Conservation (phyloP, 1,139 yeast species). For the Zhuliangozyma parablackwelliae region DNA sequence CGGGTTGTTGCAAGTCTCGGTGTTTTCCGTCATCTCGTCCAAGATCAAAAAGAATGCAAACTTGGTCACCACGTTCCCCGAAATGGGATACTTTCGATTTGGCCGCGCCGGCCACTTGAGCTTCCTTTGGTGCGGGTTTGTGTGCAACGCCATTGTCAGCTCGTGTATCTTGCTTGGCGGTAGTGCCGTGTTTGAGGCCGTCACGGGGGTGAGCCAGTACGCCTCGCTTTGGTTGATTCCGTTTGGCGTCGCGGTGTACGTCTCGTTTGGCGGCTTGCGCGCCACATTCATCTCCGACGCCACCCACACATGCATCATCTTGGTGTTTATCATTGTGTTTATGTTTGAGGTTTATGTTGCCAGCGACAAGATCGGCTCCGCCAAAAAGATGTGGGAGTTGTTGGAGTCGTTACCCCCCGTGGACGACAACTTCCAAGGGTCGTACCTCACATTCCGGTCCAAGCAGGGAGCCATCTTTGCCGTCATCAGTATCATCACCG, state of each 20-base stretch:
- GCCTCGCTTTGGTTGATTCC: slow-evolving; percentile 30
- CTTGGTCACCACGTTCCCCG: slow-evolving; percentile 36
- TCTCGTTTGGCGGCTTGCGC: slow-evolving; percentile 42
- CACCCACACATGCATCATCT: slow-evolving; percentile 38
- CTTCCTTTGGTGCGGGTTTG: slow-evolving; percentile 33
- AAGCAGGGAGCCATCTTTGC: slow-evolving; percentile 35
- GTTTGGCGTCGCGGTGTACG: slow-evolving; percentile 32
- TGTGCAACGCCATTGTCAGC: slow-evolving; percentile 33
- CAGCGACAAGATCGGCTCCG: slow-evolving; percentile 41
- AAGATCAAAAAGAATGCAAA: slow-evolving; percentile 36
- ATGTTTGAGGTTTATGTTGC: slow-evolving; percentile 39
- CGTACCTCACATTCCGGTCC: slow-evolving; percentile 44
- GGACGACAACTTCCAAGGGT: slow-evolving; percentile 41
- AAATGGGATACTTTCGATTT: slow-evolving; percentile 32
- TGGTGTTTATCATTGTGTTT: slow-evolving; percentile 36
- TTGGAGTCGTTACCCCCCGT: slow-evolving; percentile 35
- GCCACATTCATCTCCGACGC: slow-evolving; percentile 47
- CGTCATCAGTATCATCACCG: slow-evolving; percentile 25
- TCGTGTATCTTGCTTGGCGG: slow-evolving; percentile 38
- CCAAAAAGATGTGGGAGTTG: slow-evolving; percentile 43
- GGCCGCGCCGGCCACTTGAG: slow-evolving; percentile 34
- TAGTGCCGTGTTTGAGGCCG: slow-evolving; percentile 29
- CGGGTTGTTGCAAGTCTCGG: slow-evolving; percentile 30
- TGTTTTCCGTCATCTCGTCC: slow-evolving; percentile 33
- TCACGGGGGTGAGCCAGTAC: slow-evolving; percentile 29